phyloP scores from a whole-genome alignment of 345 rosid genomes.

The Conringia planisiliqua region DNA sequence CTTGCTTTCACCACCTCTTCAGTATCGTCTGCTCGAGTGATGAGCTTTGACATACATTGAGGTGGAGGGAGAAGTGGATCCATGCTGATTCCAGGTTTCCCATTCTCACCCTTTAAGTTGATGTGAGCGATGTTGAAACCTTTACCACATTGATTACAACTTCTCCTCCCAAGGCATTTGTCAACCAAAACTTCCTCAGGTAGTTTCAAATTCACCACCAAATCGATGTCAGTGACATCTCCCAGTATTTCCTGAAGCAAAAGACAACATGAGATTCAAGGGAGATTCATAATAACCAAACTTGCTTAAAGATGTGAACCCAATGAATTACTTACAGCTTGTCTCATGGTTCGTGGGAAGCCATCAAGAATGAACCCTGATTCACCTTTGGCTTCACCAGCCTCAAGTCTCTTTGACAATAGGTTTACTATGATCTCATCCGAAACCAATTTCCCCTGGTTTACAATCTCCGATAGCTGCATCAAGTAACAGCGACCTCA shows the following conservation, averaged over 20 bases:
- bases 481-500: conserved; percentile 10
- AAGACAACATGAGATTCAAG: not conserved
- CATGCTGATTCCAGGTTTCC: conserved; percentile 76
- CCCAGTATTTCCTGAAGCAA: conserved; percentile 70
- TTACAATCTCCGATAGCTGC: conserved; percentile 79
- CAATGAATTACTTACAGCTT: conserved; percentile 59
- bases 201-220: conserved; percentile 85
- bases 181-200: conserved; percentile 77
- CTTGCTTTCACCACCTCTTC: conserved; percentile 88
- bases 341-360: conserved; percentile 87
- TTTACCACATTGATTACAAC: conserved; percentile 75
- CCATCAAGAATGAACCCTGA: conserved; percentile 93
- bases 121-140: conserved; percentile 77
- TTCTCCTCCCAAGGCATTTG: conserved; percentile 92
- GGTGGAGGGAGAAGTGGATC: conserved; percentile 90
- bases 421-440: conserved; percentile 73
- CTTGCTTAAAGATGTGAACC: not conserved
- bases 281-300: not conserved
- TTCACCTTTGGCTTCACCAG: conserved; percentile 87
- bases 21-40: conserved; percentile 85
- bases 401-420: conserved; percentile 72
- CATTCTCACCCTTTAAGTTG: conserved; percentile 66
- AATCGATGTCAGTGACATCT: conserved; percentile 70
- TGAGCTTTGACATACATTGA: conserved; percentile 72
- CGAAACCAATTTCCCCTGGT: conserved; percentile 79